Percentiles rank a stretch among this genome's conserved stretches.
Evolutionary conservation across 345 rosid species (phyloP).

Genomic region (Euphorbia tirucalli): DNA sequence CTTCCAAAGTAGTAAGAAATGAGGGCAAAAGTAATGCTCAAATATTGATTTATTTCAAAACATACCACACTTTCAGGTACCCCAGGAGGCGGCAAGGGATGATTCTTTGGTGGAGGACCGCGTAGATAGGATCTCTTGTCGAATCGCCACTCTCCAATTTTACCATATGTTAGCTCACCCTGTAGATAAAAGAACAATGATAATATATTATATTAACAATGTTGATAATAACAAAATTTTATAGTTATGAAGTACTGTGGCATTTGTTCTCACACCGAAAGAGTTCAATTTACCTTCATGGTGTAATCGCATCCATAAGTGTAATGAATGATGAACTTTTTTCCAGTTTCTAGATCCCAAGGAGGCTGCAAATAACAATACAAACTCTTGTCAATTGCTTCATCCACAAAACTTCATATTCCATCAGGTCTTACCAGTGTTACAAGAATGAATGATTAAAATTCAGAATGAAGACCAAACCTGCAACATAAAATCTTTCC

Average conservation of each 20-base stretch:
- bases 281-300: constrained; percentile 54
- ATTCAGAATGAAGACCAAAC: constrained; percentile 29
- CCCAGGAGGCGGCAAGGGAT: constrained; percentile 78
- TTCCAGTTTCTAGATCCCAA: constrained; percentile 59
- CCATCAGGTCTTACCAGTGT: neutral
- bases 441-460: neutral
- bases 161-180: constrained; percentile 87
- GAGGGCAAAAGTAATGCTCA: neutral
- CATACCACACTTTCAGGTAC: constrained; percentile 98
- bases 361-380: constrained; percentile 69
- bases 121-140: constrained; percentile 82
- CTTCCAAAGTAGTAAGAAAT: neutral
- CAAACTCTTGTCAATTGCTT: constrained; percentile 4
- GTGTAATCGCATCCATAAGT: constrained; percentile 92
- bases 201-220: neutral
- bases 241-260: neutral
- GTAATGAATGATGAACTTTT: constrained; percentile 79
- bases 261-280: neutral
- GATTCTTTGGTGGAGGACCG: constrained; percentile 71
- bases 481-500: constrained; percentile 96
- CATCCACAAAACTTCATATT: constrained; percentile 4
- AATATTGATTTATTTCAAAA: constrained; percentile 1
- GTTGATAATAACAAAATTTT: neutral
- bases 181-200: too few species aligned
- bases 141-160: constrained; percentile 88